A percentile compares a stretch with the other conserved stretches of the same genome.
Evolutionary conservation across 768 basidiomycete genomes (phyloP).

Genomic region (Strobilomyces echinocephalus): DNA sequence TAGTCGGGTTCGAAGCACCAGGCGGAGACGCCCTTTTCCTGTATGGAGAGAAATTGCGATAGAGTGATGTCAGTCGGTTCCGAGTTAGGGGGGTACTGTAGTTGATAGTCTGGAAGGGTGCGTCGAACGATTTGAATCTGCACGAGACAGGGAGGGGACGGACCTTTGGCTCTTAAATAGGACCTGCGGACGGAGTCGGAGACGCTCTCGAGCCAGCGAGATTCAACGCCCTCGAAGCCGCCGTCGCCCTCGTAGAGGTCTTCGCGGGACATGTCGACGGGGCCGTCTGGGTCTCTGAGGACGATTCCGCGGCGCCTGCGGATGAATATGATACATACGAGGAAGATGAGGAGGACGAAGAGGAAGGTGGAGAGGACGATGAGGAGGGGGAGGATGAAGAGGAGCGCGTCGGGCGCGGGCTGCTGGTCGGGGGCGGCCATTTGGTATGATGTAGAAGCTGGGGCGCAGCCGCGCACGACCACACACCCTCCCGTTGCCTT

Average conservation of each 20-base stretch:
- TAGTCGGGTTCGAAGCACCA: conserved; percentile 99
- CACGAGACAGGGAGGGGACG: conserved; percentile 18
- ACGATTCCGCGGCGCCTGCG: conserved; percentile 72
- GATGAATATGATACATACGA: conserved; percentile 83
- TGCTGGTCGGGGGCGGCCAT: conserved; percentile 19
- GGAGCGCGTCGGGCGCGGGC: conserved; percentile 54
- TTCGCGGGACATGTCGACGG: conserved; percentile 88
- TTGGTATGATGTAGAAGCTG: neutral
- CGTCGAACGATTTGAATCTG: conserved; percentile 5
- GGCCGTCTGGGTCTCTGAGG: conserved; percentile 84
- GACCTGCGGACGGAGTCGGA: conserved; percentile 59
- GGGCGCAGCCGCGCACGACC: neutral
- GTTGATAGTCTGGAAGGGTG: conserved; percentile 60
- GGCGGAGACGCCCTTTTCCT: conserved; percentile 98
- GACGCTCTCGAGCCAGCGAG: conserved; percentile 87
- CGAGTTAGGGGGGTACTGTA: conserved; percentile 93
- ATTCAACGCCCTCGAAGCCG: conserved; percentile 87
- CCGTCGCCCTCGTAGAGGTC: conserved; percentile 90
- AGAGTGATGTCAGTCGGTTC: conserved; percentile 95
- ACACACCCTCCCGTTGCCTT: neutral
- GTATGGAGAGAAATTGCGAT: conserved; percentile 97
- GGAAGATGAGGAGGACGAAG: conserved; percentile 87
- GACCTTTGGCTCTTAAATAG: conserved; percentile 88
- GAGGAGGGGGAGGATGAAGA: conserved; percentile 88
- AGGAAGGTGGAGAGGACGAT: conserved; percentile 91